Conservation (phyloP, 306 rosid species). For the Arachis stenosperma region DNA sequence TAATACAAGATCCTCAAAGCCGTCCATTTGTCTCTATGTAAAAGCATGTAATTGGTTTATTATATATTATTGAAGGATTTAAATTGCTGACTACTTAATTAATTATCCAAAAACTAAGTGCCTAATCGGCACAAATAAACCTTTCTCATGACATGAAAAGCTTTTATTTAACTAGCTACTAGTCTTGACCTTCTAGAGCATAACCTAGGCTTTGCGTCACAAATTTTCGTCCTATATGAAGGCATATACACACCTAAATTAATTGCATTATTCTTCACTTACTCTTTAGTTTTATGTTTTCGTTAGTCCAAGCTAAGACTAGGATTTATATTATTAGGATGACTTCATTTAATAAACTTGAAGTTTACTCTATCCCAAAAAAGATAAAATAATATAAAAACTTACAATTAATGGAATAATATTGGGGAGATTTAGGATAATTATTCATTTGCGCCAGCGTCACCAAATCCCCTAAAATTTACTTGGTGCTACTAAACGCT, state of each 20-base stretch:
- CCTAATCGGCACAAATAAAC: not conserved
- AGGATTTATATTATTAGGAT: not conserved
- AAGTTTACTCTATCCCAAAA: too few species aligned
- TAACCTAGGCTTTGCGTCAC: not conserved
- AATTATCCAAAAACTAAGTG: not conserved
- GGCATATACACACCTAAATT: not conserved
- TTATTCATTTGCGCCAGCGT: too few species aligned
- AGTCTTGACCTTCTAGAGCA: not conserved
- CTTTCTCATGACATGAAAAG: not conserved
- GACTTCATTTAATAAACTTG: not conserved
- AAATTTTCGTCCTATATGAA: not conserved
- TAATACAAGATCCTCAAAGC: not conserved
- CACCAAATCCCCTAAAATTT: too few species aligned
- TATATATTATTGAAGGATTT: not conserved
- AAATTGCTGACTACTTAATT: not conserved
- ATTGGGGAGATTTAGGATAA: too few species aligned
- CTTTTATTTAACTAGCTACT: not conserved
- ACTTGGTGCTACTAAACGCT: too few species aligned
- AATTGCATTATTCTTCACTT: not conserved
- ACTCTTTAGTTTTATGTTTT: not conserved
- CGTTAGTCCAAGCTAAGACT: not conserved
- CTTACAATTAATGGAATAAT: too few species aligned
- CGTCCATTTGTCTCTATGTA: slow-evolving; percentile 1
- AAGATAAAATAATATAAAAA: too few species aligned
- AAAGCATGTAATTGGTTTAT: not conserved